phyloP scores from a whole-genome alignment of 768 basidiomycete species.

The Dendrothele bispora region DNA sequence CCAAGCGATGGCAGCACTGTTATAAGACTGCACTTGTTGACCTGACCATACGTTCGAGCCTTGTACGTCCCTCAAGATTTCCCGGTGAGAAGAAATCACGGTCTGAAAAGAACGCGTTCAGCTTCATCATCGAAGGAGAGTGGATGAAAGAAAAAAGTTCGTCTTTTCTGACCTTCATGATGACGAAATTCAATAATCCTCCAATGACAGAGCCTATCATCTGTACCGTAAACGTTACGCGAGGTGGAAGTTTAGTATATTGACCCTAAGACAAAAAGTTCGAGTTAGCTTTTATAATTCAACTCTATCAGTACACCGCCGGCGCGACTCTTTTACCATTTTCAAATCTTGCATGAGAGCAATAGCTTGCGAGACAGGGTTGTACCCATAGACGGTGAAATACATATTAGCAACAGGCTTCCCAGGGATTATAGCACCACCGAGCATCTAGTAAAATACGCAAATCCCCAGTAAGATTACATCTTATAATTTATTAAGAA shows the following conservation, averaged over 20 bases:
- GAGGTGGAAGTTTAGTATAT: constrained; percentile 55
- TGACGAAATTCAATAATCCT: constrained; percentile 45
- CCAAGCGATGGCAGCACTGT: constrained; percentile 53
- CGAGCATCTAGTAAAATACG: constrained; percentile 41
- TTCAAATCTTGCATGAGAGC: constrained; percentile 29
- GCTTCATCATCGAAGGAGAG: background rate
- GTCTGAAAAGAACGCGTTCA: constrained; percentile 10
- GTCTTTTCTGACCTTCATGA: constrained; percentile 46
- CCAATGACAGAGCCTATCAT: constrained; percentile 53
- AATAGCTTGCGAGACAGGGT: constrained; percentile 27
- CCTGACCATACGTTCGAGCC: constrained; percentile 56
- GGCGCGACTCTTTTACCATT: too few species aligned
- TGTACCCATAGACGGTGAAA: constrained; percentile 32
- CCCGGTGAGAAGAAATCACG: constrained; percentile 30
- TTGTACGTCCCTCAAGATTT: constrained; percentile 41
- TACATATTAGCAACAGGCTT: constrained; percentile 40
- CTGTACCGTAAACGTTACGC: constrained; percentile 54
- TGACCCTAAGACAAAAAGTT: constrained; percentile 29
- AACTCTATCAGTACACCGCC: too few species aligned
- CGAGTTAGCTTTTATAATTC: too few species aligned
- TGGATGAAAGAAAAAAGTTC: constrained; percentile 6
- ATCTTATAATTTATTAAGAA: background rate
- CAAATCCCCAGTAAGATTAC: background rate
- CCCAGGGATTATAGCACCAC: constrained; percentile 42
- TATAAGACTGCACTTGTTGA: constrained; percentile 50